Evolutionary conservation across 2,329 filamentous ascomycete species (phyloP).

Genomic region (Ploettnerulaceae sp.): DNA sequence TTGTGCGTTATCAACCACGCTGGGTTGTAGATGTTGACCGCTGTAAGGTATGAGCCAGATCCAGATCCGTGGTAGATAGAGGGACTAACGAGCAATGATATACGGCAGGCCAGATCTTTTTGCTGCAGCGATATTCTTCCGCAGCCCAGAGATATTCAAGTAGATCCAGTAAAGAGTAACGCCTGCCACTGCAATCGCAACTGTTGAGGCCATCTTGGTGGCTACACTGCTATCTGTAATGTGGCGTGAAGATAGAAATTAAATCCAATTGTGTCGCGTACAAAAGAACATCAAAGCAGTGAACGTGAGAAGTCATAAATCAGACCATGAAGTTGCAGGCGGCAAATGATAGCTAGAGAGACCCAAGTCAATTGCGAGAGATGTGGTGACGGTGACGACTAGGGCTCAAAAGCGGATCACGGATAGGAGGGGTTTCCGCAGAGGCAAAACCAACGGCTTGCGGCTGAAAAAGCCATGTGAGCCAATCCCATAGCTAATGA

Average conservation of each 20-base stretch:
- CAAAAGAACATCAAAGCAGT: no score
- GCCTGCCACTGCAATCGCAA: slow-evolving; percentile 20
- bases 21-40: slow-evolving; percentile 45
- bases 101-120: slow-evolving; percentile 50
- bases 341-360: background rate
- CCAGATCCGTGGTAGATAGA: background rate
- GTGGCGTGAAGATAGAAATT: no score
- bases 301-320: no score
- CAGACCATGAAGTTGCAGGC: background rate
- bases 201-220: slow-evolving; percentile 22
- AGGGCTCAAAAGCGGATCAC: background rate
- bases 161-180: slow-evolving; percentile 24
- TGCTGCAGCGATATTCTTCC: slow-evolving; percentile 45
- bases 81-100: slow-evolving; percentile 47
- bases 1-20: slow-evolving; percentile 52
- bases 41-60: slow-evolving; percentile 34
- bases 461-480: background rate
- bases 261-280: no score
- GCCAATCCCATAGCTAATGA: background rate
- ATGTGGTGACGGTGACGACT: slow-evolving; percentile 14
- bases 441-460: slow-evolving; percentile 2
- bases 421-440: background rate
- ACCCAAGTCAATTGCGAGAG: background rate
- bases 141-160: slow-evolving; percentile 33
- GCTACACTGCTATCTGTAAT: background rate